Evolutionary conservation across 2,329 filamentous ascomycete species (phyloP).

Genomic region (Botrytis elliptica): DNA sequence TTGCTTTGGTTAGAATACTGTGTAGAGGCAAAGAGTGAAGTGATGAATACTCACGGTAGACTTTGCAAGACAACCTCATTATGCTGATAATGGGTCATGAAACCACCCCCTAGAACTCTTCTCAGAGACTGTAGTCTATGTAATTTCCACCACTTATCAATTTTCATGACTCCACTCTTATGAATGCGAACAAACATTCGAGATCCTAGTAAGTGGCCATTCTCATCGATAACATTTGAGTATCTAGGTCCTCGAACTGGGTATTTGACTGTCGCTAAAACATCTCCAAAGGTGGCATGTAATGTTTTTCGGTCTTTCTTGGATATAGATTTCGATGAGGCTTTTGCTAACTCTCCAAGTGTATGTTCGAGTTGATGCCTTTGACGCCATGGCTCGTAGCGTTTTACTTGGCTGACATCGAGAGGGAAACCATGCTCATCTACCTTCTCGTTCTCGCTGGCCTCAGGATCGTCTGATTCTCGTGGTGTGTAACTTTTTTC

Average conservation of each 20-base stretch:
- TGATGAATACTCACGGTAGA: conserved; percentile 45
- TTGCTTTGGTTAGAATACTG: not conserved
- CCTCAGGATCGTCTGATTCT: conserved; percentile 47
- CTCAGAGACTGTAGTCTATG: conserved; percentile 60
- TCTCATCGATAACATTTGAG: conserved; percentile 61
- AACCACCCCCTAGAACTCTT: conserved; percentile 59
- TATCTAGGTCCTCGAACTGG: conserved; percentile 66
- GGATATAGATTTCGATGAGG: conserved; percentile 60
- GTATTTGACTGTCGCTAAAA: conserved; percentile 64
- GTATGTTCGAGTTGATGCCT: conserved; percentile 58
- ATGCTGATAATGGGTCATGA: conserved; percentile 60
- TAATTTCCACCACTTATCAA: conserved; percentile 75
- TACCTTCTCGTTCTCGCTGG: conserved; percentile 42
- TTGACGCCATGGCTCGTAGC: conserved; percentile 66
- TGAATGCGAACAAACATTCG: conserved; percentile 61
- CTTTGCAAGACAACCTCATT: conserved; percentile 61
- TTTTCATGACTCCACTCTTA: conserved; percentile 57
- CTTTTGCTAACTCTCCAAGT: conserved; percentile 57
- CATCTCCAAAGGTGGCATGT: conserved; percentile 65
- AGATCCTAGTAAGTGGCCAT: conserved; percentile 59
- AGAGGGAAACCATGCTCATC: conserved; percentile 39
- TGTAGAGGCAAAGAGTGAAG: not conserved
- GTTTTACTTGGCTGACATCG: conserved; percentile 52
- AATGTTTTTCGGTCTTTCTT: conserved; percentile 66
- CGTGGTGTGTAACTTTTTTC: conserved; percentile 57